phyloP scores from a whole-genome alignment of 441 rosid genomes.

The Erodium texanum region DNA sequence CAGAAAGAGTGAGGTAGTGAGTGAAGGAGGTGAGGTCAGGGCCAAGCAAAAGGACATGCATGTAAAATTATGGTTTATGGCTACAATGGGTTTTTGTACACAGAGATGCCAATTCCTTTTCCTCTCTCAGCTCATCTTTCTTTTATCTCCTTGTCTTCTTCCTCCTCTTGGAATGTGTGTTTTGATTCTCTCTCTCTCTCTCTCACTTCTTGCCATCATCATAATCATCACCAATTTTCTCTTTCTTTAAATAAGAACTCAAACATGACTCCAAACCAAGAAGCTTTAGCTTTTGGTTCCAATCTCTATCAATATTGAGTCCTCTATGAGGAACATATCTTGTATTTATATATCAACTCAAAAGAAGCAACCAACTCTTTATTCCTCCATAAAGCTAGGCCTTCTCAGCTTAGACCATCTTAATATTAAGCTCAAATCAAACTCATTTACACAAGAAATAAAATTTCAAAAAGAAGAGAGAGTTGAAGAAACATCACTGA shows the following conservation, averaged over 20 bases:
- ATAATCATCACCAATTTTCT: too few species aligned
- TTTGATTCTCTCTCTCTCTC: not conserved
- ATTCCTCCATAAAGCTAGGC: not conserved
- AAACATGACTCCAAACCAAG: too few species aligned
- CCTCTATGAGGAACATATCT: too few species aligned
- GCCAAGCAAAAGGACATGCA: not conserved
- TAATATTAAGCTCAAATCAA: not conserved
- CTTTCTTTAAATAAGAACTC: too few species aligned
- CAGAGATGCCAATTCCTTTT: not conserved
- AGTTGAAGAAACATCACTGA: not conserved
- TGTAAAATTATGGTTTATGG: not conserved
- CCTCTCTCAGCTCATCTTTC: slow-evolving; percentile 3
- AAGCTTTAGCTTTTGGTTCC: too few species aligned
- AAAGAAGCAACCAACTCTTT: not conserved
- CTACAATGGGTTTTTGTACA: not conserved
- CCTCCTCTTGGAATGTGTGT: slow-evolving; percentile 46
- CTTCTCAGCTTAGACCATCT: not conserved
- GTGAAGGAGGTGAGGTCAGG: not conserved
- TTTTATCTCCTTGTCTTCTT: slow-evolving; percentile 25
- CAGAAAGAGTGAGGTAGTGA: not conserved
- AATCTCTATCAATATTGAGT: too few species aligned
- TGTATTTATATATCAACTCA: not conserved
- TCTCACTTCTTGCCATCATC: too few species aligned
- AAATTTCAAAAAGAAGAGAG: not conserved
- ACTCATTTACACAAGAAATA: not conserved